Evolutionary conservation across 257 asterid species (phyloP), one percentile per base, ranked within the genome.

Genomic region (Petunia axillaris): DNA sequence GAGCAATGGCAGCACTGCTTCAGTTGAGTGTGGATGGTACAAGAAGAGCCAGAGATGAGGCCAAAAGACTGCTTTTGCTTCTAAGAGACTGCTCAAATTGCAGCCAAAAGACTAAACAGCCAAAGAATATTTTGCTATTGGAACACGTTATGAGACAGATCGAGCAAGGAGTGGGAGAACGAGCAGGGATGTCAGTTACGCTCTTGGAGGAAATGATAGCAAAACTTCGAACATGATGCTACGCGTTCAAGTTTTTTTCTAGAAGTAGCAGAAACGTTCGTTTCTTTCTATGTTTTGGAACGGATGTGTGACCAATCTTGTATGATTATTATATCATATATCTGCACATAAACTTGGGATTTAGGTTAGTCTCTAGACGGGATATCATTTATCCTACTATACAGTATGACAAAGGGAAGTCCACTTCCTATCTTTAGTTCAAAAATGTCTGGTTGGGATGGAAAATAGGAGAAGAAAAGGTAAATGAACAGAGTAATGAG

Each of bases 201-300:
- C 8, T 89, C 75, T 93, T 94, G 79, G 97, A 94, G 88, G 91
- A 91, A 85, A 91, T 92, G 94, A 92, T 92, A 59, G 94, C 97
- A 83, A 94, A 87, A 87, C 97, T 94, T 76, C 87, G 93, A 76
- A 91, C 95, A 78, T 90, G 87, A 89, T 35, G 46, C 53, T 36
- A 35, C 4, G 35, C 11, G 78, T 13, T 73, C 62, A 13, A 73
- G 46, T 73, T 50, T 35, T 73, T 35, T 73, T 60, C 52, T 73
- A 44, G 50, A 50, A 73, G 44, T 5, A 10, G 78, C 62, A 3
- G 46, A 48, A 50, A 71, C 2, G 3, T 5, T 48, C 77, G 35
- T 73, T 48, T 13, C 60, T 48, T 50, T 48, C 62, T 13, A 62
- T 35, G 46, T 50, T 73, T 73, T 50, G 62, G 62, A 36, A 73